Evolutionary conservation across 2,329 filamentous ascomycete genomes (phyloP).

Genomic region (Coniochaeta hoffmannii): DNA sequence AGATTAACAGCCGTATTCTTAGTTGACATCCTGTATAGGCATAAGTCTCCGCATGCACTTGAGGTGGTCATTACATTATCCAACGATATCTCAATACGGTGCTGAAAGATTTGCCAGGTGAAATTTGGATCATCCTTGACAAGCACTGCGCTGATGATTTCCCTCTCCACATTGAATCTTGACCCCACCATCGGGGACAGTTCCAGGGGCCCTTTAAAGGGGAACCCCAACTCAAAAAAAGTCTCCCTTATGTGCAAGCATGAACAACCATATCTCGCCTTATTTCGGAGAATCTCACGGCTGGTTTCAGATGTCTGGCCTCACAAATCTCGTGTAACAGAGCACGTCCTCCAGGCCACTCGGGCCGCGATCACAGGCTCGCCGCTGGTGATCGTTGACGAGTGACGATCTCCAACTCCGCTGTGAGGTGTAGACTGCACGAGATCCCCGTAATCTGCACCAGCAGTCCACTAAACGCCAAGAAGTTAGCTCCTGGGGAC

Average conservation of each 20-base stretch:
- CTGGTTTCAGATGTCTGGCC: not conserved
- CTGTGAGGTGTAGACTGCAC: not conserved
- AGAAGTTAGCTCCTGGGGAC: not conserved
- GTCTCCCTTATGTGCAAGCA: not conserved
- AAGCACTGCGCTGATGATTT: not conserved
- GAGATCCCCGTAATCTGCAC: not conserved
- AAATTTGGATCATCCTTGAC: slow-evolving; percentile 1
- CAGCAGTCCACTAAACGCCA: not conserved
- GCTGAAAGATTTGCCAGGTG: no score
- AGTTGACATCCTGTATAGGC: no score
- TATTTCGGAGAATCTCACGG: not conserved
- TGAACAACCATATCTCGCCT: not conserved
- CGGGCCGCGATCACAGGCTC: not conserved
- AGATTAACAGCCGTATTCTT: no score
- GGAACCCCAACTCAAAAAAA: not conserved
- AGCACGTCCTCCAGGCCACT: not conserved
- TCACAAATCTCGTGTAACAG: not conserved
- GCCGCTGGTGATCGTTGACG: not conserved
- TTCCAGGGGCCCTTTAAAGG: not conserved
- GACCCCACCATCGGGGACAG: not conserved
- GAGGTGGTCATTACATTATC: no score
- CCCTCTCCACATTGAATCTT: not conserved
- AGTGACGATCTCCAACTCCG: not conserved
- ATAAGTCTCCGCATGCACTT: no score
- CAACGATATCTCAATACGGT: no score